A percentile compares a stretch with the other conserved stretches of the same genome.
Evolutionary conservation across 257 asterid species (phyloP).

Genomic region (Jacaranda mimosifolia): DNA sequence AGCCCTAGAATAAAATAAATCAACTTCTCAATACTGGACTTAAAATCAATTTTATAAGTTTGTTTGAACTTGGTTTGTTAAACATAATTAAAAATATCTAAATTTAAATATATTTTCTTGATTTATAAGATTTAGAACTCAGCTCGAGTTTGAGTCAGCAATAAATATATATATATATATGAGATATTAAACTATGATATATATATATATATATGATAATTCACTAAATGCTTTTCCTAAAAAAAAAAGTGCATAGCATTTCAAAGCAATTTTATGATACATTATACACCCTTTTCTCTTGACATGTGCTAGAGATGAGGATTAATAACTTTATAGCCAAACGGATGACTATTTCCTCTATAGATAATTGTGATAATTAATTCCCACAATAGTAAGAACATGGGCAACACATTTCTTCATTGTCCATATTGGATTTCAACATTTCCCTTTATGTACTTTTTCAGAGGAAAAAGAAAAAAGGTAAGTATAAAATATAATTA

Average conservation of each 20-base stretch:
- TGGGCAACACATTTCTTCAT: constrained; percentile 24
- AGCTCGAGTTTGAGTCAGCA: too few species aligned
- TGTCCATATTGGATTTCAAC: not conserved
- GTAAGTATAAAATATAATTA: not conserved
- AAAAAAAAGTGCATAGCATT: constrained; percentile 12
- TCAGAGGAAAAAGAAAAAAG: not conserved
- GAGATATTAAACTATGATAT: too few species aligned
- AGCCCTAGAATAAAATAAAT: too few species aligned
- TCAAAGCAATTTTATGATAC: not conserved
- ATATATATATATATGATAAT: too few species aligned
- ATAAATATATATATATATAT: too few species aligned
- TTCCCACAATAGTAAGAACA: not conserved
- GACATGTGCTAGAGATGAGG: constrained; percentile 9
- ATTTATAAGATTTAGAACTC: too few species aligned
- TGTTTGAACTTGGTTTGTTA: too few species aligned
- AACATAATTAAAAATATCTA: too few species aligned
- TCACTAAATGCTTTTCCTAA: too few species aligned
- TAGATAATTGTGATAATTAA: not conserved
- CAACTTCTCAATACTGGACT: too few species aligned
- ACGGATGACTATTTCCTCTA: not conserved
- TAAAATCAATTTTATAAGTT: too few species aligned
- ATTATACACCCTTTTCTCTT: not conserved
- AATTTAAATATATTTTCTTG: too few species aligned
- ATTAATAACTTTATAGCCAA: constrained; percentile 16
- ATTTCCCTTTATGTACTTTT: not conserved